phyloP scores from a whole-genome alignment of 2,329 filamentous ascomycete species.

The Catunica adiposa region DNA sequence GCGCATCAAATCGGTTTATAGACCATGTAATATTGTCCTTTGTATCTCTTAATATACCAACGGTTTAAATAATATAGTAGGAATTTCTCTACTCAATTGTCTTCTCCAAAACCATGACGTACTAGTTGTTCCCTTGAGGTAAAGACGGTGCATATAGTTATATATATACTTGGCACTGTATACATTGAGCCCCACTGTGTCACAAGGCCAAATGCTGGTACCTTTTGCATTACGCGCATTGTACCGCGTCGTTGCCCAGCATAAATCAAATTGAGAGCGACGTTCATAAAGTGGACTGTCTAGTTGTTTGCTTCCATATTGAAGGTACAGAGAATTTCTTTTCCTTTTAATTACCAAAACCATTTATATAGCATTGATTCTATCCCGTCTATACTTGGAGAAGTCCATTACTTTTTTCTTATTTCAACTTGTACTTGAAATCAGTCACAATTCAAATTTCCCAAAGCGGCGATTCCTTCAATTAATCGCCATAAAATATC shows the following conservation, averaged over 20 bases:
- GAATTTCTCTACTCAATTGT: too few relatives aligned
- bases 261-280: background rate
- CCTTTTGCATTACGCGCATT: background rate
- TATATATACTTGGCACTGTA: background rate
- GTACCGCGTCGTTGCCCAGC: constrained; percentile 4
- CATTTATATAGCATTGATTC: too few relatives aligned
- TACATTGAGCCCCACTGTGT: background rate
- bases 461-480: too few relatives aligned
- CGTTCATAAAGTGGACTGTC: background rate
- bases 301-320: background rate
- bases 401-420: background rate
- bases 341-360: too few relatives aligned
- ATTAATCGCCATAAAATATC: too few relatives aligned
- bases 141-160: background rate
- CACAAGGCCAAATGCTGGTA: background rate
- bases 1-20: background rate
- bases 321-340: too few relatives aligned
- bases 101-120: too few relatives aligned
- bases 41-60: background rate
- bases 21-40: background rate
- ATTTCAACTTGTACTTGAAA: background rate
- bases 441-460: background rate
- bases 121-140: too few relatives aligned
- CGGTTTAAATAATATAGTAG: background rate
- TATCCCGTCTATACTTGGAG: too few relatives aligned